These are phyloP conservation scores for Fragaria ananassa DNA, from an alignment of 306 rosid species.

Conservation along the genomic window DNA sequence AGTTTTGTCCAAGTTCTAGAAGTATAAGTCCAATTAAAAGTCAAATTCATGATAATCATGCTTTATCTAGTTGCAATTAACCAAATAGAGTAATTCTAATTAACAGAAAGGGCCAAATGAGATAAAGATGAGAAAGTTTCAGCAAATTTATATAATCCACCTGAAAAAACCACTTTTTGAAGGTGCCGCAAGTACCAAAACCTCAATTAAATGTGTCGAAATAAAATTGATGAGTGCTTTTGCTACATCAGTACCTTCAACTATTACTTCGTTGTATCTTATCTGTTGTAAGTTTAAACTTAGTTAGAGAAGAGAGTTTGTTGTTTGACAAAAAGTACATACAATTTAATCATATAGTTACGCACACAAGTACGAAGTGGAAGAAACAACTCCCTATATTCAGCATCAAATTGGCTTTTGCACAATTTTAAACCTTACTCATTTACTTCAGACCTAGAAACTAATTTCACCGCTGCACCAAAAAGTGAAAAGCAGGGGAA, in stretches of 20 bases:
- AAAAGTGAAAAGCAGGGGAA: neutral
- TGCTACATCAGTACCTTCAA: slow-evolving; percentile 55
- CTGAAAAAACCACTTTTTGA: slow-evolving; percentile 58
- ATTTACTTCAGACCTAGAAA: slow-evolving; percentile 27
- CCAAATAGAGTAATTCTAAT: neutral
- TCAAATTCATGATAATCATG: neutral
- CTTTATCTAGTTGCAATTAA: neutral
- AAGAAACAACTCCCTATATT: slow-evolving; percentile 59
- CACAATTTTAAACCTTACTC: slow-evolving; percentile 46
- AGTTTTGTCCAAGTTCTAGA: neutral
- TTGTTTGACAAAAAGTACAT: too few species aligned
- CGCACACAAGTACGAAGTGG: slow-evolving; percentile 55
- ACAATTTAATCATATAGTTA: neutral
- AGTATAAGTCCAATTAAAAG: neutral
- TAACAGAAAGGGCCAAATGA: neutral
- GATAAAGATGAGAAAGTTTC: neutral
- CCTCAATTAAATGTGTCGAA: slow-evolving; percentile 39
- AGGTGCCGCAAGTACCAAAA: slow-evolving; percentile 61
- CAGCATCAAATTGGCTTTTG: slow-evolving; percentile 47
- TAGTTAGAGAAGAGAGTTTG: neutral
- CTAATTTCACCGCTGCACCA: slow-evolving; percentile 41
- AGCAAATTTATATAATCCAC: slow-evolving; percentile 22
- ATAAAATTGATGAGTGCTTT: slow-evolving; percentile 50
- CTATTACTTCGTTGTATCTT: slow-evolving; percentile 54
- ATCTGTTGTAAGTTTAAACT: slow-evolving; percentile 38